phyloP scores from a whole-genome alignment of 768 basidiomycete genomes.

The Tulasnella sp. region DNA sequence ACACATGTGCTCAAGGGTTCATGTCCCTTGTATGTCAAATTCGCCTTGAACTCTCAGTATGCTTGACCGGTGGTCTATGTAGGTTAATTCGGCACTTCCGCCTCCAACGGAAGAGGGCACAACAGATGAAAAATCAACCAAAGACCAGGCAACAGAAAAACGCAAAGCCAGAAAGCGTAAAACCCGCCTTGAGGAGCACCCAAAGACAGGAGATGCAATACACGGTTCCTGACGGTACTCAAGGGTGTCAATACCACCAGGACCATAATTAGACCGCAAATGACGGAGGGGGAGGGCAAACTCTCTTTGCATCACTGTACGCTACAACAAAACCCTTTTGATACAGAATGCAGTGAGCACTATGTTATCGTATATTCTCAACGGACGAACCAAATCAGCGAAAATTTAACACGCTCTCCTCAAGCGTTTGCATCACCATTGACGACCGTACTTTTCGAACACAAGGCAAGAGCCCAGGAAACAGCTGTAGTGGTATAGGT shows the following conservation, averaged over 20 bases:
- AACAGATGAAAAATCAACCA: neutral
- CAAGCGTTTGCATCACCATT: neutral
- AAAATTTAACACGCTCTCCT: neutral
- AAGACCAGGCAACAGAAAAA: neutral
- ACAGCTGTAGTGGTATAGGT: neutral
- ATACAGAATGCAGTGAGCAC: too few species aligned
- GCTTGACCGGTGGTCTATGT: neutral
- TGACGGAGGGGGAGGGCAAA: too few species aligned
- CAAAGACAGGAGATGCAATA: neutral
- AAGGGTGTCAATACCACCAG: too few species aligned
- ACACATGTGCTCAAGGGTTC: conserved; percentile 41
- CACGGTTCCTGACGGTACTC: too few species aligned
- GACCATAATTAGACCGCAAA: too few species aligned
- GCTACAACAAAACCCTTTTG: too few species aligned
- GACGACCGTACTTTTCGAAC: neutral
- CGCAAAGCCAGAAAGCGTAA: neutral
- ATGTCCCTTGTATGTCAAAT: conserved; percentile 37
- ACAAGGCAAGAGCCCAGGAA: neutral
- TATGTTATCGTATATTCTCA: too few species aligned
- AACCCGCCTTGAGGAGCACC: neutral
- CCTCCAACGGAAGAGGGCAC: neutral
- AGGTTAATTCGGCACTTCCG: neutral
- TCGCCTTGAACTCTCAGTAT: neutral
- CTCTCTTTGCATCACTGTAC: too few species aligned
- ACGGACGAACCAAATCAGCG: neutral